A percentile compares a stretch with the other conserved stretches of the same genome.
phyloP scores from a whole-genome alignment of 1,284 basidiomycete species.

The Exobasidium cylindrosporum region DNA sequence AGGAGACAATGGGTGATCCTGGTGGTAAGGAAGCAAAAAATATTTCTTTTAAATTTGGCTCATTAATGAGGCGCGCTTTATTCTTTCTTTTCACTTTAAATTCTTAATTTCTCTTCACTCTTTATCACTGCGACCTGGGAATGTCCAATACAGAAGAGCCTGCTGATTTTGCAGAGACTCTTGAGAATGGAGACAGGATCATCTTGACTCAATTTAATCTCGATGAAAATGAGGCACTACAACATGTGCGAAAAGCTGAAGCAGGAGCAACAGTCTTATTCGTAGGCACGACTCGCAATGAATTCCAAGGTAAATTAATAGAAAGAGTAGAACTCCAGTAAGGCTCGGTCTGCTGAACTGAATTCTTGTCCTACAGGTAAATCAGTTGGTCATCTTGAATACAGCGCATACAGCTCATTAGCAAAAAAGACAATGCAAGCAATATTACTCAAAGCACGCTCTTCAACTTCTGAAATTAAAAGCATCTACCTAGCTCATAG shows the following conservation, averaged over 20 bases:
- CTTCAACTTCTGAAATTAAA: conserved; percentile 1
- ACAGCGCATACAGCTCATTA: conserved; percentile 73
- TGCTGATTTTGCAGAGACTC: background rate
- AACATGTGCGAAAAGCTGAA: conserved; percentile 23
- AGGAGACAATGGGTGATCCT: too few species aligned
- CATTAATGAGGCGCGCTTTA: too few species aligned
- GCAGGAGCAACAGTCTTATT: conserved; percentile 62
- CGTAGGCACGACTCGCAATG: conserved; percentile 69
- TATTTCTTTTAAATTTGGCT: too few species aligned
- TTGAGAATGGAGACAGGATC: conserved; percentile 25
- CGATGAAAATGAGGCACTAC: conserved; percentile 25
- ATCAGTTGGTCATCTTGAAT: conserved; percentile 70
- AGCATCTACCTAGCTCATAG: conserved; percentile 69
- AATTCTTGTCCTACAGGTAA: conserved; percentile 62
- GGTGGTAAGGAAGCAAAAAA: too few species aligned
- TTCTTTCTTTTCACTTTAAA: background rate
- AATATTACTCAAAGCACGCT: conserved; percentile 23
- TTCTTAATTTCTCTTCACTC: background rate
- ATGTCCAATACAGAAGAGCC: background rate
- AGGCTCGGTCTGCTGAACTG: background rate
- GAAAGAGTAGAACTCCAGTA: conserved; percentile 5
- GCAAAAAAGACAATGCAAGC: conserved; percentile 67
- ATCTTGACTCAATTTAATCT: conserved; percentile 34
- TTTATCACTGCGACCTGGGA: background rate
- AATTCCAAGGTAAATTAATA: conserved; percentile 60